These are phyloP conservation scores for Moesziomyces sp. DNA, from an alignment of 1,284 basidiomycete species.

Conservation along the genomic window DNA sequence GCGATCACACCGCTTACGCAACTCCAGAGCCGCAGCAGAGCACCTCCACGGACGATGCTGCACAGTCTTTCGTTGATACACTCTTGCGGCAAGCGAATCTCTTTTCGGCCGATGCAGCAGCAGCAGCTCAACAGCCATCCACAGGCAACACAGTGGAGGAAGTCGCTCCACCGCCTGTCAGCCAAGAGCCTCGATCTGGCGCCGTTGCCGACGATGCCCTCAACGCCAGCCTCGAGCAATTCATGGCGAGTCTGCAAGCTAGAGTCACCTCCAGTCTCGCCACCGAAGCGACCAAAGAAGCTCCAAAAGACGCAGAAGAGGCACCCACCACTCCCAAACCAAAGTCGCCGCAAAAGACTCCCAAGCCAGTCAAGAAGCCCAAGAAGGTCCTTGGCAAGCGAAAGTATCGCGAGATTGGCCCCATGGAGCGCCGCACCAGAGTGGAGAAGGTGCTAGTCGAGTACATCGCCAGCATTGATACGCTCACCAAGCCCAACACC, in stretches of 20 bases:
- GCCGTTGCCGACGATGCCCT: constrained; percentile 40
- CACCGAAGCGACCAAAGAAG: constrained; percentile 11
- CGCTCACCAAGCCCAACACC: constrained; percentile 31
- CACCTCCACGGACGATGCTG: constrained; percentile 20
- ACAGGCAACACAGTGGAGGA: background rate
- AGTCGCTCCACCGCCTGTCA: background rate
- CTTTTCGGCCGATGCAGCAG: constrained; percentile 8
- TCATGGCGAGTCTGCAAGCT: constrained; percentile 53
- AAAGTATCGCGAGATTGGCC: constrained; percentile 45
- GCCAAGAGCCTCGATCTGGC: constrained; percentile 3
- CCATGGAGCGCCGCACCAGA: constrained; percentile 39
- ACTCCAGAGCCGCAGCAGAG: constrained; percentile 13
- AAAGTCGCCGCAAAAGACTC: constrained; percentile 21
- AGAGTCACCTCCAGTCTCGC: constrained; percentile 23
- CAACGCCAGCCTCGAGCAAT: constrained; percentile 52
- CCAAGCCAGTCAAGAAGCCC: constrained; percentile 33
- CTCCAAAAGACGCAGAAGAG: constrained; percentile 4
- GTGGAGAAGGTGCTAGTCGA: constrained; percentile 43
- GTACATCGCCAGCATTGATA: constrained; percentile 44
- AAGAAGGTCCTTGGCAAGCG: constrained; percentile 46
- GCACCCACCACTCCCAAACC: constrained; percentile 9
- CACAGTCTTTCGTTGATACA: constrained; percentile 42
- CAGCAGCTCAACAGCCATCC: constrained; percentile 1
- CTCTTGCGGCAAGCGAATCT: constrained; percentile 43
- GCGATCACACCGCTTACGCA: constrained; percentile 7